phyloP scores from a whole-genome alignment of 345 rosid species.

The Arabis hirsuta region DNA sequence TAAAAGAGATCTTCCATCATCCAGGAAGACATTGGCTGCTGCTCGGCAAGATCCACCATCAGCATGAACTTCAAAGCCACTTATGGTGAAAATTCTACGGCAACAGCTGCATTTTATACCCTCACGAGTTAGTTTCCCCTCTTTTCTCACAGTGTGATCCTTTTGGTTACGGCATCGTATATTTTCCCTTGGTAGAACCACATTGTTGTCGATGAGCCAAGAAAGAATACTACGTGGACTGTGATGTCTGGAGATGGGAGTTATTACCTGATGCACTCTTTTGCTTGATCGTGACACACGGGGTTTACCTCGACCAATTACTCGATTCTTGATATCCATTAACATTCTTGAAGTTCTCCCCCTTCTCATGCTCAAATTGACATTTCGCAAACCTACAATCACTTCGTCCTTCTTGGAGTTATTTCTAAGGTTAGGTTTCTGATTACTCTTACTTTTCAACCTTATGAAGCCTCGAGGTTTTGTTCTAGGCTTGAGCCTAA shows the following conservation, averaged over 20 bases:
- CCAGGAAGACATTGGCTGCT: conserved; percentile 61
- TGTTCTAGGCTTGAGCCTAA: conserved; percentile 14
- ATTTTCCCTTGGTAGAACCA: conserved; percentile 62
- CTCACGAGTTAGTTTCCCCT: conserved; percentile 63
- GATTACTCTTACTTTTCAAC: conserved; percentile 41
- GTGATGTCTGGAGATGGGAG: conserved; percentile 46
- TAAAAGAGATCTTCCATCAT: conserved; percentile 81
- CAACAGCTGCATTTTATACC: conserved; percentile 86
- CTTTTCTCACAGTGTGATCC: conserved; percentile 40
- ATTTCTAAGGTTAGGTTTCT: conserved; percentile 11
- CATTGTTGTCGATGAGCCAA: conserved; percentile 74
- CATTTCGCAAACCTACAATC: conserved; percentile 28
- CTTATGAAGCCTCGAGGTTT: conserved; percentile 34
- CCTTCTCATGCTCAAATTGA: conserved; percentile 24
- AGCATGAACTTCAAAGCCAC: conserved; percentile 63
- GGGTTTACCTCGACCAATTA: conserved; percentile 30
- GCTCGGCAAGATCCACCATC: conserved; percentile 50
- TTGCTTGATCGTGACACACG: conserved; percentile 53
- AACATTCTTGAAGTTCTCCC: conserved; percentile 25
- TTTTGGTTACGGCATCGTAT: conserved; percentile 48
- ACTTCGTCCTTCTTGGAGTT: conserved; percentile 19
- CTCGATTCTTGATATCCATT: conserved; percentile 34
- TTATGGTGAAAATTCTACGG: conserved; percentile 49
- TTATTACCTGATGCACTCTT: conserved; percentile 51
- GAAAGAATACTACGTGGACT: conserved; percentile 63